Conservation (phyloP, 2,329 filamentous ascomycete genomes). For the Pleomassaria siparia region DNA sequence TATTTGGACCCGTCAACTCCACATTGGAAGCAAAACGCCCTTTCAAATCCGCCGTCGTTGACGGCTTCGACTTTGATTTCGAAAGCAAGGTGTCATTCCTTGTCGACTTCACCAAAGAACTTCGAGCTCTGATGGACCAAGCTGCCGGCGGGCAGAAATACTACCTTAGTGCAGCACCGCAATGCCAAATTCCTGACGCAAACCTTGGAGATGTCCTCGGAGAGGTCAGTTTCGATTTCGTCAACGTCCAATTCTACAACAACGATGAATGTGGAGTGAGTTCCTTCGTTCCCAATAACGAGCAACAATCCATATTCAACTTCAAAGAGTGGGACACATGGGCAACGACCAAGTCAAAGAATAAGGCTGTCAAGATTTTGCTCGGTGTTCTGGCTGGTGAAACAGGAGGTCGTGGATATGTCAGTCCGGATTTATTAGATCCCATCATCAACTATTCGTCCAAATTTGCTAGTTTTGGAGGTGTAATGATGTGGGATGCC, state of each 20-base stretch:
- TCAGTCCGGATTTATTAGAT: slow-evolving; percentile 49
- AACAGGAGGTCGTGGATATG: slow-evolving; percentile 60
- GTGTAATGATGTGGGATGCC: slow-evolving; percentile 68
- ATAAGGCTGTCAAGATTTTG: slow-evolving; percentile 62
- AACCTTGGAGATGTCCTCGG: slow-evolving; percentile 58
- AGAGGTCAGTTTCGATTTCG: slow-evolving; percentile 59
- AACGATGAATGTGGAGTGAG: slow-evolving; percentile 62
- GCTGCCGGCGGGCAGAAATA: slow-evolving; percentile 53
- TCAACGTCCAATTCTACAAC: slow-evolving; percentile 70
- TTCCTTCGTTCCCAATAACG: slow-evolving; percentile 50
- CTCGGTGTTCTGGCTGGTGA: slow-evolving; percentile 61
- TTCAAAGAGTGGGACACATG: slow-evolving; percentile 66
- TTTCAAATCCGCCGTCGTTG: slow-evolving; percentile 65
- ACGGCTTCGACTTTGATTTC: slow-evolving; percentile 79
- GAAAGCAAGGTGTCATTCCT: slow-evolving; percentile 64
- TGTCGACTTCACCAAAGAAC: slow-evolving; percentile 59
- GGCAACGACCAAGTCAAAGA: slow-evolving; percentile 60
- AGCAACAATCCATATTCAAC: slow-evolving; percentile 60
- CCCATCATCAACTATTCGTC: slow-evolving; percentile 57
- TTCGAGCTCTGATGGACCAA: slow-evolving; percentile 59
- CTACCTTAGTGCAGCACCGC: slow-evolving; percentile 66
- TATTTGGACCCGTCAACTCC: slow-evolving; percentile 62
- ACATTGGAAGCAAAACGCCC: slow-evolving; percentile 58
- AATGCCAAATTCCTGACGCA: slow-evolving; percentile 60
- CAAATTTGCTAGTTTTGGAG: slow-evolving; percentile 63